These are phyloP conservation scores for Durusdinium trenchii DNA, from an alignment of 73 alveolate species.

Conservation along the genomic window DNA sequence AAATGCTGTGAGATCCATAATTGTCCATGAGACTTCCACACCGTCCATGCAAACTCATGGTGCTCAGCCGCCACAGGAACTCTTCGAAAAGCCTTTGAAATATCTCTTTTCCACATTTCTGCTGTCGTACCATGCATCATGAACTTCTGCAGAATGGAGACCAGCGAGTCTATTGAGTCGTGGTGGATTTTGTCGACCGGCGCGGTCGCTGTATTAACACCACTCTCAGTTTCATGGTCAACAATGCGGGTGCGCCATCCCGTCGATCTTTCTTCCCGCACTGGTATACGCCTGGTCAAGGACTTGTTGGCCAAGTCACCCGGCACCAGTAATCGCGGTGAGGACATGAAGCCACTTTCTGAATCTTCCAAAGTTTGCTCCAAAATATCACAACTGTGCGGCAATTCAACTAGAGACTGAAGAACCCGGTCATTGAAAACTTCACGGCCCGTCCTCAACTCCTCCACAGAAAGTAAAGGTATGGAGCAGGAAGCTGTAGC, in stretches of 20 bases:
- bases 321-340: background rate
- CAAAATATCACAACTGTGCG: background rate
- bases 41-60: constrained; percentile 15
- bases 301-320: background rate
- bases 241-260: constrained; percentile 60
- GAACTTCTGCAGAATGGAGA: background rate
- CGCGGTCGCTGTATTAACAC: constrained; percentile 29
- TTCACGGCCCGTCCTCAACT: background rate
- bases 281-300: constrained; percentile 32
- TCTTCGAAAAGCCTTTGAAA: constrained; percentile 34
- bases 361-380: background rate
- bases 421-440: background rate
- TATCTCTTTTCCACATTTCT: constrained; percentile 23
- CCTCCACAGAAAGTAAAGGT: background rate
- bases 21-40: background rate
- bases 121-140: background rate
- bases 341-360: background rate
- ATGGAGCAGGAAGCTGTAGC: background rate
- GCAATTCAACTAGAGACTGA: background rate
- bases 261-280: constrained; percentile 15
- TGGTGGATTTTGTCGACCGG: constrained; percentile 23
- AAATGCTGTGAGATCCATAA: constrained; percentile 3
- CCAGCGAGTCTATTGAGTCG: background rate
- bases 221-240: constrained; percentile 57
- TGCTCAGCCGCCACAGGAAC: background rate